phyloP scores from a whole-genome alignment of 129 eudicot species.

The Dittrichia graveolens region DNA sequence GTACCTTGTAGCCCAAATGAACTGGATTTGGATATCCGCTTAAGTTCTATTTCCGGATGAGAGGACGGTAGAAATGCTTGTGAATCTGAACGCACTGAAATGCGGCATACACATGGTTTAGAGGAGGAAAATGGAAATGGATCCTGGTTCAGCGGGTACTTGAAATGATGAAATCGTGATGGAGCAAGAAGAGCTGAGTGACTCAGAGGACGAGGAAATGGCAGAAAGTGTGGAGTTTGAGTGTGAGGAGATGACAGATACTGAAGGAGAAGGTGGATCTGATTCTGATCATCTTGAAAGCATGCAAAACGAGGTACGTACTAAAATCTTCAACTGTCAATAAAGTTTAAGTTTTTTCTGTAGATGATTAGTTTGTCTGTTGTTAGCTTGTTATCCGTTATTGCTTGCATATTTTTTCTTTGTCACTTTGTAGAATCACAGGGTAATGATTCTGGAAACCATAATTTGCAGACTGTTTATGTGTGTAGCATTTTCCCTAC shows the following conservation, averaged over 20 bases:
- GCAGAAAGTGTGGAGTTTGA: constrained; percentile 89
- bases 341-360: background rate
- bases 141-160: constrained; percentile 27
- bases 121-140: constrained; percentile 30
- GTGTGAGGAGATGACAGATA: constrained; percentile 93
- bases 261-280: constrained; percentile 73
- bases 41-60: constrained; percentile 56
- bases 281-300: constrained; percentile 51
- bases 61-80: constrained; percentile 33
- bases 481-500: background rate
- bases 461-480: background rate
- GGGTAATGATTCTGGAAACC: background rate
- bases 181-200: constrained; percentile 98
- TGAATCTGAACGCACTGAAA: constrained; percentile 29
- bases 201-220: constrained; percentile 83
- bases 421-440: background rate
- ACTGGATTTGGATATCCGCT: constrained; percentile 71
- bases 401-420: constrained; percentile 1
- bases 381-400: background rate
- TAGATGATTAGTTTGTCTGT: background rate
- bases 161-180: constrained; percentile 70
- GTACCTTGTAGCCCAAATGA: constrained; percentile 55
- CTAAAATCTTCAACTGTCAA: background rate
- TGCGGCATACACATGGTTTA: constrained; percentile 20
- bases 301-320: constrained; percentile 58